Evolutionary conservation across 495 filamentous ascomycete genomes (phyloP), one percentile per base, ranked within the genome.

Genomic region (Ascodesmis nigricans): DNA sequence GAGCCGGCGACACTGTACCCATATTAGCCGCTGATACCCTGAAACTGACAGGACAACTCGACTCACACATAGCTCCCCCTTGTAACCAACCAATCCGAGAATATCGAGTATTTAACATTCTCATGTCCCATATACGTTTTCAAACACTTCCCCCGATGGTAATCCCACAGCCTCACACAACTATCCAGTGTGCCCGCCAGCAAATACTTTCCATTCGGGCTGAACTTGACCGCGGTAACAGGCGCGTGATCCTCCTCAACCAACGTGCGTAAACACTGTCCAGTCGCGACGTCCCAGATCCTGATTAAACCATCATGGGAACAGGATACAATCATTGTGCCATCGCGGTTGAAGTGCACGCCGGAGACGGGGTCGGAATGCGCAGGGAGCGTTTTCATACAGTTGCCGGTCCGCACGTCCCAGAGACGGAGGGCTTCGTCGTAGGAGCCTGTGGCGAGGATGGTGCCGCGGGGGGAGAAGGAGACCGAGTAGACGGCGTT

Each of bases 111-210:
- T 34, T 74, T 77, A 43, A 66, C 62, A 53, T 93, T 95, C 33
- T 62, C 57, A 53, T 95, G 90, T 5, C 90, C 87, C 55, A 91
- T 79, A 61, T 93, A 97, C 15, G 87, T 97, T 63, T 95, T 97
- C 40, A 91, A 71, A 45, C 79, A 80, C 26, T 70, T 62, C 2
- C 83, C 81, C 17, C 78, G 69, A 2, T 87, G 74, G 45, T 93
- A 97, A 55, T 91, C 75, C 87, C 87, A 97, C 33, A 97, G 60
- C 9, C 87, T 71, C 6, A 97, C 65, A 44, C 76, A 83, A 31
- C 67, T 75, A 55, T 97, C 87, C 53, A 93, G 65, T 38, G 76
- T 87, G 58, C 78, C 91, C 9, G 87, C 87, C 3, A 93, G 63
- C 15, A 95, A 71, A 54, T 75, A 91, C 31, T 76, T 78, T 15